Percentiles rank a stretch among this genome's conserved stretches.
Evolutionary conservation across 2,329 filamentous ascomycete genomes (phyloP).

Genomic region (Ascochyta clinopodiicola): DNA sequence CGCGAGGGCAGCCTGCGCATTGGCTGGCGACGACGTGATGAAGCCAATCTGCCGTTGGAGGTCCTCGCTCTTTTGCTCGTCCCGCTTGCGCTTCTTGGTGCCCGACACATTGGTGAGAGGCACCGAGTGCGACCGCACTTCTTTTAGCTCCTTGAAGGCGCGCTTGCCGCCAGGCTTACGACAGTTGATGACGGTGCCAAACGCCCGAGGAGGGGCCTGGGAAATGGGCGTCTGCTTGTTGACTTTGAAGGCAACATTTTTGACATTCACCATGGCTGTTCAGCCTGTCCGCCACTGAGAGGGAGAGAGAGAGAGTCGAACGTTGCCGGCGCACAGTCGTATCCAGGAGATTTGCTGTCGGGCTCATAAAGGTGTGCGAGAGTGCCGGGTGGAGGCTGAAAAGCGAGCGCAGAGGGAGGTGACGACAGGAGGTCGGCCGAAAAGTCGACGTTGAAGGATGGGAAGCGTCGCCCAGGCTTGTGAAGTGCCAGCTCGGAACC

Average conservation of each 20-base stretch:
- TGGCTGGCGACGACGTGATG: constrained; percentile 5
- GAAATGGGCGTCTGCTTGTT: constrained; percentile 43
- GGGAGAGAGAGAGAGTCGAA: constrained; percentile 14
- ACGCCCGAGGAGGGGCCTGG: constrained; percentile 38
- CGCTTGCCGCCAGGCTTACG: constrained; percentile 39
- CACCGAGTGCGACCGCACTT: constrained; percentile 40
- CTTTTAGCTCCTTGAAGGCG: constrained; percentile 29
- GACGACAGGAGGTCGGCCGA: constrained; percentile 27
- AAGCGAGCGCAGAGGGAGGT: constrained; percentile 25
- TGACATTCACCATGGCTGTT: constrained; percentile 48
- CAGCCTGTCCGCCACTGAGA: constrained; percentile 44
- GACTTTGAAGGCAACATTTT: constrained; percentile 49
- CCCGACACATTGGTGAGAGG: constrained; percentile 38
- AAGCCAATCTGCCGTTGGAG: constrained; percentile 7
- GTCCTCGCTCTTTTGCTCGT: constrained; percentile 16
- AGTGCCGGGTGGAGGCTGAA: constrained; percentile 12
- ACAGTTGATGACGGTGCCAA: constrained; percentile 45
- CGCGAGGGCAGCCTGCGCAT: constrained; percentile 5
- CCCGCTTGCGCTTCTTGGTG: constrained; percentile 31
- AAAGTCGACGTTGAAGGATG: constrained; percentile 38
- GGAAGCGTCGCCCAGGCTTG: constrained; percentile 32
- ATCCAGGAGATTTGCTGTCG: constrained; percentile 5
- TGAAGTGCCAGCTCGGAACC: constrained; percentile 30
- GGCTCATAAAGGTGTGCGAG: constrained; percentile 10
- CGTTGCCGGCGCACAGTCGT: constrained; percentile 24